phyloP scores from a whole-genome alignment of 2,329 filamentous ascomycete species.

The Beauveria caledonica region DNA sequence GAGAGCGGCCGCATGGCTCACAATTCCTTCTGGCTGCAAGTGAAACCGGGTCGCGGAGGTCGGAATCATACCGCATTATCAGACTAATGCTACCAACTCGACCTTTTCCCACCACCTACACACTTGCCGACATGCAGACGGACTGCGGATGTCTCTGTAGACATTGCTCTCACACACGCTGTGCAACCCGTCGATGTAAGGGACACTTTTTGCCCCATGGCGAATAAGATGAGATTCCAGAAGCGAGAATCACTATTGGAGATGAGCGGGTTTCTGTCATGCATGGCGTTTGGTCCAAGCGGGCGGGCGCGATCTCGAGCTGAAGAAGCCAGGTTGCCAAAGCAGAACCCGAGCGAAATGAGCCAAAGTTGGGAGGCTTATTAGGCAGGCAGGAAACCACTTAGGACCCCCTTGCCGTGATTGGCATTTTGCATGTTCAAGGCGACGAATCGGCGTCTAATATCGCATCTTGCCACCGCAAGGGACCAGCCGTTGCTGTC shows the following conservation, averaged over 20 bases:
- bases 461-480: not conserved
- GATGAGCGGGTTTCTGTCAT: conserved; percentile 1
- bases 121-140: not conserved
- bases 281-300: conserved; percentile 2
- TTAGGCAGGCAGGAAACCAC: not conserved
- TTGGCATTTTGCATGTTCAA: not conserved
- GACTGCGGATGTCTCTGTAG: not conserved
- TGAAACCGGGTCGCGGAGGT: conserved; percentile 2
- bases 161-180: not conserved
- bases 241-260: not conserved
- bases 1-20: not conserved
- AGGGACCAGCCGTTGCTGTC: not conserved
- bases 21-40: not conserved
- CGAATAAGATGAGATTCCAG: not conserved
- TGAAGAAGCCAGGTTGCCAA: not conserved
- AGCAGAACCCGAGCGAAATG: not conserved
- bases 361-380: not conserved
- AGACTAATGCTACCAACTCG: not conserved
- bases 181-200: conserved; percentile 3
- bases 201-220: not conserved
- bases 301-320: conserved; percentile 7
- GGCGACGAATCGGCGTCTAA: conserved; percentile 2
- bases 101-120: not conserved
- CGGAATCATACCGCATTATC: not conserved
- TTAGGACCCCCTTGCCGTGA: not conserved